These are phyloP conservation scores for Anthracocystis setariae DNA, from an alignment of 1,284 basidiomycete genomes.

Conservation along the genomic window DNA sequence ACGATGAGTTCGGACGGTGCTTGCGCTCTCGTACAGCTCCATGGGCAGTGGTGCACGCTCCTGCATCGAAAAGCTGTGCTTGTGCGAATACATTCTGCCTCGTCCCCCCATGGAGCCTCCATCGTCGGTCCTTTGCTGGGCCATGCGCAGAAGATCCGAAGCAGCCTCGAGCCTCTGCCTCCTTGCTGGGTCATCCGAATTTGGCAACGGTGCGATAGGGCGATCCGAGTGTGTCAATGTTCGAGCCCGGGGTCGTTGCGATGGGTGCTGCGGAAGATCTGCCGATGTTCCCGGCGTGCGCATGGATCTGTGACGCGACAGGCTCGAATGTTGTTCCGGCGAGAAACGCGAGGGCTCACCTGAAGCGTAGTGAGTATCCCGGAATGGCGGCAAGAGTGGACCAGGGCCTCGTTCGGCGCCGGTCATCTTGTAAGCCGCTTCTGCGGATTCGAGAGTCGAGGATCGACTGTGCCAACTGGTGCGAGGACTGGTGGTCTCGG, in stretches of 20 bases:
- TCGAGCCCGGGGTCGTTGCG: constrained; percentile 43
- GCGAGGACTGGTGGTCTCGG: constrained; percentile 39
- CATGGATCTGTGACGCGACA: constrained; percentile 42
- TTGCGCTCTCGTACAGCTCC: constrained; percentile 41
- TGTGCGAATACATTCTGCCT: constrained; percentile 36
- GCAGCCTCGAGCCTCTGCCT: constrained; percentile 43
- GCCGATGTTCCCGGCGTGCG: constrained; percentile 33
- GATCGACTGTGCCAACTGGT: constrained; percentile 57
- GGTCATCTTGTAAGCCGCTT: constrained; percentile 45
- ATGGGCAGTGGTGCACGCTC: constrained; percentile 32
- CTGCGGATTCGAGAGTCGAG: constrained; percentile 51
- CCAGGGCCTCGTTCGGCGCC: constrained; percentile 19
- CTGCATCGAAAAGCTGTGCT: constrained; percentile 47
- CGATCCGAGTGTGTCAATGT: constrained; percentile 48
- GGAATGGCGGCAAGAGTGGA: constrained; percentile 39
- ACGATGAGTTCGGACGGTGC: constrained; percentile 25
- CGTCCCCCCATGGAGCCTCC: not conserved
- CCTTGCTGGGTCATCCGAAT: constrained; percentile 39
- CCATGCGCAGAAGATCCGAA: constrained; percentile 48
- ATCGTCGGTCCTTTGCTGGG: constrained; percentile 27
- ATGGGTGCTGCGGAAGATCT: constrained; percentile 17
- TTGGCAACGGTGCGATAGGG: constrained; percentile 50
- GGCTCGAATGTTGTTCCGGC: constrained; percentile 24
- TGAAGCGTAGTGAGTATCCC: constrained; percentile 14
- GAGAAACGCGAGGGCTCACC: constrained; percentile 27